Conservation (phyloP, 2,329 filamentous ascomycete genomes). For the Claviceps purpurea region DNA sequence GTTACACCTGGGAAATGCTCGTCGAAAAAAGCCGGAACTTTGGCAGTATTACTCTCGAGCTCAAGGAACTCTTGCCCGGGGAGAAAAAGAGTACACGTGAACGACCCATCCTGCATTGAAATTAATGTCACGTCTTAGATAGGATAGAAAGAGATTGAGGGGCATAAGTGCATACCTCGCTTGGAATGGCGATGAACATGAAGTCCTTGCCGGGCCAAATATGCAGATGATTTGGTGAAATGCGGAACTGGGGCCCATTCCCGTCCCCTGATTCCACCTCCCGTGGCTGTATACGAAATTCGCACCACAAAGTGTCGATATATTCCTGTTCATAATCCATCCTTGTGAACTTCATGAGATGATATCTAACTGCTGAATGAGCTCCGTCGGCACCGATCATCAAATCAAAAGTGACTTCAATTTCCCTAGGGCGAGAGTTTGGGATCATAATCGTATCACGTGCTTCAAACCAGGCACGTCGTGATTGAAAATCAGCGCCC, state of each 20-base stretch:
- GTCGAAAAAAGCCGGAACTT: constrained; percentile 63
- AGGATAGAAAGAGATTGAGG: neutral
- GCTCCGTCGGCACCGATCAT: constrained; percentile 92
- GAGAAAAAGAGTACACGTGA: constrained; percentile 89
- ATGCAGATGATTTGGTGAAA: constrained; percentile 86
- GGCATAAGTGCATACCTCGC: constrained; percentile 30
- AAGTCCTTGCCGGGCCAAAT: constrained; percentile 92
- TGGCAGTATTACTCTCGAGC: constrained; percentile 49
- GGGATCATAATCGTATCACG: constrained; percentile 21
- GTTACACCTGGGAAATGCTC: constrained; percentile 78
- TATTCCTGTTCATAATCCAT: constrained; percentile 92
- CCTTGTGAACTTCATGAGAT: constrained; percentile 87
- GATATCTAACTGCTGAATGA: constrained; percentile 79
- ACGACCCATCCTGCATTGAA: constrained; percentile 60
- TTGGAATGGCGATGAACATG: constrained; percentile 97
- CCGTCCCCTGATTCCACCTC: constrained; percentile 15
- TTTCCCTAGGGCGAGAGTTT: constrained; percentile 46
- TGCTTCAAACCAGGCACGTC: constrained; percentile 78
- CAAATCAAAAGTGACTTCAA: constrained; percentile 79
- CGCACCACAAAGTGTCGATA: constrained; percentile 94
- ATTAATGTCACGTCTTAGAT: constrained; percentile 7
- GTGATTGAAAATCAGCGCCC: constrained; percentile 67
- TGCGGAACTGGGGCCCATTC: constrained; percentile 45
- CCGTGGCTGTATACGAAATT: constrained; percentile 65
- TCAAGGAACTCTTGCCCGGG: constrained; percentile 54